Evolutionary conservation across 345 rosid genomes (phyloP), one percentile per base, ranked within the genome.

Genomic region (Diplotaxis tenuifolia): DNA sequence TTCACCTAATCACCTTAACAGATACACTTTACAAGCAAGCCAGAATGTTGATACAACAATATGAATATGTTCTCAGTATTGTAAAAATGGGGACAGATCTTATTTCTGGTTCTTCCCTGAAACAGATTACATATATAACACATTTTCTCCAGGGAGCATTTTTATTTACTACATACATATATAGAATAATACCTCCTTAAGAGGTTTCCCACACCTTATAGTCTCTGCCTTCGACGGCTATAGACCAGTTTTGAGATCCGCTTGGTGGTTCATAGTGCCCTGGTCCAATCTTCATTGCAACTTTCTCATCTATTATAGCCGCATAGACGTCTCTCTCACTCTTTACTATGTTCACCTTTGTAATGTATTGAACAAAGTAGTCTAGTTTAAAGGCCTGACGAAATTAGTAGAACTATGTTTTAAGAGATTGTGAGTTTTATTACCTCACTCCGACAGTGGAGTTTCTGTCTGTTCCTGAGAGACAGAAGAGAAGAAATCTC

Each of bases 191-290:
- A 45, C 53, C 31, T 70, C 23, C 57, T 81, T 84, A 88, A 19
- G 89, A 85, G 47, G 93, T 65, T 87, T 87, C 96, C 99, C 99
- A 94, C 56, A 86, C 88, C 87, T 86, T 89, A 88, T 89, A 94
- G 79, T 89, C 93, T 53, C 63, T 86, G 70, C 97, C 98, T 78
- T 91, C 90, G 0, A 79, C n/a, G 9, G 82, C 87, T 3, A 38
- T 6, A 25, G 88, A 87, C 99, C 99, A 94, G 29, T 49, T 82
- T 57, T 75, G 75, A 22, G 82, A 47, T 16, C 81, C 93, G 31
- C 59, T 82, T 21, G 78, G 88, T 20, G 97, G 99, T 67, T 91
- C 96, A 4, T 76, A 94, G 68, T 85, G 77, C 34, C 96, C 99
- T 21, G 99, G 99, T 67, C 99, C 97, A 5, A 94, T 88, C 85